Evolutionary conservation across 768 basidiomycete species (phyloP), one percentile per base, ranked within the genome.

Genomic region (Podaxis mareebaensis): DNA sequence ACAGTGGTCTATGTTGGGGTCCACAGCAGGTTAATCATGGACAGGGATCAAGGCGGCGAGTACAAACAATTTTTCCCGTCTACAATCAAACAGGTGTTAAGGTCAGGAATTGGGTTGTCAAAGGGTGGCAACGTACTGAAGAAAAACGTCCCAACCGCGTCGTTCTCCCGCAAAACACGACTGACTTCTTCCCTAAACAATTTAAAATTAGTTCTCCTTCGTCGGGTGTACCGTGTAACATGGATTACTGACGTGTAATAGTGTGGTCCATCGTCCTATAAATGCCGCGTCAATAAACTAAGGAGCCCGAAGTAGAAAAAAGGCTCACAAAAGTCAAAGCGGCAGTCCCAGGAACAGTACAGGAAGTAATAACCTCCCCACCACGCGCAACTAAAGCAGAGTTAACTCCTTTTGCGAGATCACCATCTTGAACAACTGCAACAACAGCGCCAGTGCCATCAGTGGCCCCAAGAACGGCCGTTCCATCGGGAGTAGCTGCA

Each of bases 231-330:
- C 17, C 44, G 33, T 10, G 33, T 10, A 22, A 28, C 58, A 33
- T 24, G 36, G n/a, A 51, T 8, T 6, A 68, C 75, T 40, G 55
- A 79, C 77, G 77, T 52, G 44, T 76, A 79, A 5, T 70, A 56
- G 46, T 69, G 78, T 7, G 81, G 79, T 2, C 81, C 81, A 65
- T 82, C 81, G 67, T 82, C 79, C 79, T 79, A 60, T 55, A 33
- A 46, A 17, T 15, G 10, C 44, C n/a, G 6, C 44, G 10, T 20
- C 38, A 53, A 28, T 8, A 12, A 7, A 5, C 13, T 20, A 33
- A 5, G n/a, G 11, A 55, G 12, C 28, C 1, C 20, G 44, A 64
- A n/a, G 33, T 28, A 10, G 7, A 36, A 3, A 11, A 55, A 55
- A 56, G 5, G 67, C 75, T 56, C 64, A 75, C 75, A 51, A 77